Evolutionary conservation across 2,329 filamentous ascomycete genomes (phyloP).

Genomic region (Parastagonospora avenae): DNA sequence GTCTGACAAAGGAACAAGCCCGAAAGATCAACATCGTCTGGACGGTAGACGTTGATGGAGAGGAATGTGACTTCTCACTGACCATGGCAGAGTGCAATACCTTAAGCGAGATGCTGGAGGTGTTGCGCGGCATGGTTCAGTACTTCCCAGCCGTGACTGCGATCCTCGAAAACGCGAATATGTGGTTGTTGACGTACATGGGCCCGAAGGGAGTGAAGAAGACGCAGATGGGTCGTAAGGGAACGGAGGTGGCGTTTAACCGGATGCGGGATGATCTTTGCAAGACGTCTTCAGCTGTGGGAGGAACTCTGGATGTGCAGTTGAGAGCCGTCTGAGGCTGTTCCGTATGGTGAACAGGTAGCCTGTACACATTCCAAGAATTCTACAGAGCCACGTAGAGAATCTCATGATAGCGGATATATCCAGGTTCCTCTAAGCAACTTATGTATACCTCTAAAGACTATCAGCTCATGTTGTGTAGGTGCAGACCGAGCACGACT

Average conservation of each 20-base stretch:
- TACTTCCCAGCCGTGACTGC: constrained; percentile 3
- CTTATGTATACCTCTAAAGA: too few species aligned
- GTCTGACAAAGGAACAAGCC: constrained; percentile 13
- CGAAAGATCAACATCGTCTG: constrained; percentile 10
- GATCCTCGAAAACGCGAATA: constrained; percentile 6
- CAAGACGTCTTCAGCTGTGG: constrained; percentile 1
- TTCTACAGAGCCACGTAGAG: too few species aligned
- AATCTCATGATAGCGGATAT: too few species aligned
- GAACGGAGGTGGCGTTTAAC: constrained; percentile 13
- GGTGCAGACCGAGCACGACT: too few species aligned
- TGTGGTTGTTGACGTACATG: constrained; percentile 15
- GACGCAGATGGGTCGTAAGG: constrained; percentile 7
- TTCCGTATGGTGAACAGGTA: too few species aligned
- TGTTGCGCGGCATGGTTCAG: constrained; percentile 5
- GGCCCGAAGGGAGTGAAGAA: constrained; percentile 7
- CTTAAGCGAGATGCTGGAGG: constrained; percentile 7
- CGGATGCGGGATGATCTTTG: constrained; percentile 9
- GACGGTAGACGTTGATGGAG: constrained; percentile 8
- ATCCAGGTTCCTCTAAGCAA: too few species aligned
- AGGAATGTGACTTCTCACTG: constrained; percentile 9
- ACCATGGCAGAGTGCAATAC: constrained; percentile 11
- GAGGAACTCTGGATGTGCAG: neutral
- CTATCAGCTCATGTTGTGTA: too few species aligned
- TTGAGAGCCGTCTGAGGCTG: neutral
- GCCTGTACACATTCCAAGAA: too few species aligned